phyloP scores from a whole-genome alignment of 2,329 filamentous ascomycete genomes.

The Penicillium palitans region DNA sequence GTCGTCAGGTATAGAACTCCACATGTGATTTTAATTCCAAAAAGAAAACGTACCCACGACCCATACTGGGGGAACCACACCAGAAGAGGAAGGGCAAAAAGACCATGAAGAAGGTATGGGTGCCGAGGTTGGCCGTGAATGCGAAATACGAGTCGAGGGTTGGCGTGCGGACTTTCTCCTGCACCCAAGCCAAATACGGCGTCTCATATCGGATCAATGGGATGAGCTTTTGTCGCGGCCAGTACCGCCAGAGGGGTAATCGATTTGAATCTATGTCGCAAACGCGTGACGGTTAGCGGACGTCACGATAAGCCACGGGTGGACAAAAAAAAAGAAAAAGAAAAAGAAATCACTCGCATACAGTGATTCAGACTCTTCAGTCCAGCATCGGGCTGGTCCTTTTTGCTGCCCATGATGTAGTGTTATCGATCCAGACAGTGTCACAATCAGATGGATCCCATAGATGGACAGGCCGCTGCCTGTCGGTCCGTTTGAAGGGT shows the following conservation, averaged over 20 bases:
- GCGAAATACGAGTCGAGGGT: conserved; percentile 95
- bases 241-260: conserved; percentile 86
- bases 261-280: conserved; percentile 68
- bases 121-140: conserved; percentile 91
- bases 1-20: not conserved
- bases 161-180: conserved; percentile 76
- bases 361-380: conserved; percentile 78
- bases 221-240: conserved; percentile 74
- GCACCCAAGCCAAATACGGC: conserved; percentile 84
- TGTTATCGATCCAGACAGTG: conserved; percentile 21
- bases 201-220: conserved; percentile 94
- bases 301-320: not conserved
- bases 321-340: not conserved
- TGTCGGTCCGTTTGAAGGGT: conserved; percentile 17
- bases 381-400: conserved; percentile 60
- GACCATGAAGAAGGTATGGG: conserved; percentile 98
- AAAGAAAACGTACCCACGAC: conserved; percentile 69
- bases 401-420: conserved; percentile 40
- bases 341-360: conserved; percentile 27
- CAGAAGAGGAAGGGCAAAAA: conserved; percentile 93
- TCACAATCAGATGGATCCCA: conserved; percentile 25
- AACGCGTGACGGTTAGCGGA: conserved; percentile 16
- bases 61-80: conserved; percentile 84
- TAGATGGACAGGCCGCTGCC: conserved; percentile 27
- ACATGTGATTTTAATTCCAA: not conserved